These are phyloP conservation scores for Austroboletus eburneus DNA, from an alignment of 768 basidiomycete species.

Conservation along the genomic window DNA sequence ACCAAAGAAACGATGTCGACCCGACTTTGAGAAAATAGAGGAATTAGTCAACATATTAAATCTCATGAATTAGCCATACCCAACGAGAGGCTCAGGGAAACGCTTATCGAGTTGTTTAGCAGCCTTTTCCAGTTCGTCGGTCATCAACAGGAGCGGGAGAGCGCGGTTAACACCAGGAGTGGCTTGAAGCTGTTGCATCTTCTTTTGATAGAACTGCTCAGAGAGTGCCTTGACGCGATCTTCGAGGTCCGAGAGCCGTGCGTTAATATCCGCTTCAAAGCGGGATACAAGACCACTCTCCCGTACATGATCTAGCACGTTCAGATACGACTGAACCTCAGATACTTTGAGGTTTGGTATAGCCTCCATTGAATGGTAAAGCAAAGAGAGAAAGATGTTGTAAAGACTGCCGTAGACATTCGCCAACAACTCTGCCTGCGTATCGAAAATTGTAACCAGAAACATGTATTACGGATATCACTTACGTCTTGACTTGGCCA, in stretches of 20 bases:
- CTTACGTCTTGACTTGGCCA: conserved; percentile 86
- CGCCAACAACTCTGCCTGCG: conserved; percentile 64
- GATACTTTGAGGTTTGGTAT: conserved; percentile 70
- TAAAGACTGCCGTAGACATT: conserved; percentile 70
- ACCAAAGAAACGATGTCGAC: conserved; percentile 74
- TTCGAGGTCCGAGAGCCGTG: conserved; percentile 64
- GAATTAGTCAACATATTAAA: not conserved
- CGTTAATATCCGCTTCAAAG: conserved; percentile 68
- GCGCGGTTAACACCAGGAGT: conserved; percentile 79
- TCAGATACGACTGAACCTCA: conserved; percentile 61
- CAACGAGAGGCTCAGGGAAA: conserved; percentile 79
- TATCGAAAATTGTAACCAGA: conserved; percentile 5
- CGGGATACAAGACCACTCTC: conserved; percentile 67
- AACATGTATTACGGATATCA: conserved; percentile 12
- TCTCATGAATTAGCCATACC: no score
- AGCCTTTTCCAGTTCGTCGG: conserved; percentile 84
- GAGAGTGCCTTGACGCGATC: conserved; percentile 59
- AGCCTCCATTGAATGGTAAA: conserved; percentile 81
- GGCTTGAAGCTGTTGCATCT: conserved; percentile 58
- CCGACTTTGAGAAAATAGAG: conserved; percentile 38
- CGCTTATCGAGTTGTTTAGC: conserved; percentile 82
- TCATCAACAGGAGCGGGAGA: conserved; percentile 76
- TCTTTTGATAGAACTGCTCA: conserved; percentile 56
- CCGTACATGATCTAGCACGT: conserved; percentile 66
- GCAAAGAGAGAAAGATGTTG: conserved; percentile 78